Base-by-base conservation (phyloP, 169 alveolate species). In the Theileria annulata region DNA sequence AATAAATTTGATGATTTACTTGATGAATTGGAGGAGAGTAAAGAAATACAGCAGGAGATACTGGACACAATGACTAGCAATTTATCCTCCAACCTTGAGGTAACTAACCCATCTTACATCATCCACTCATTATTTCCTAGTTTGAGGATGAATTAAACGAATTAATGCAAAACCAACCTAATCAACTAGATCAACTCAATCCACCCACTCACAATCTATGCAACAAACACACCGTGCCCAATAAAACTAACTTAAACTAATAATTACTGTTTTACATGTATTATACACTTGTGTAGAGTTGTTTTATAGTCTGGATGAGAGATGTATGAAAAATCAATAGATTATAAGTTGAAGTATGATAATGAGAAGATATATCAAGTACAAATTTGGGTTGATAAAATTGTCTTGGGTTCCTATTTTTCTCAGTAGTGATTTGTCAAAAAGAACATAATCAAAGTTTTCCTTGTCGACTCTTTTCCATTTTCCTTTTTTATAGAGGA, bases 21-120 rank as follows among this genome's bases (percentile, higher is more conserved):
- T 75, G 94, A 90, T 48, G 85, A 87, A 47, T 71, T 90, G 72
- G 92, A 90, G 60, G 94, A 90, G 51, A 85, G 79, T 58, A 82
- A 86, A 58, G 93, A 90, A 30, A 66, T 79, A 12, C 94, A 90
- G 86, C 76, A 54, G 70, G 94, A 90, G 78, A 75, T 90, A 25
- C 69, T 74, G 72, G 93, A 90, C 70, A 88, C 92, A 8, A 69
- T 83, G 85, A 83, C 85, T 2, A 85, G 77, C 54, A 80, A 77
- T 17, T 47, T 81, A 0, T 35, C 88, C 27, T 30, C 56, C 3
- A 71, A 77, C 9, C 37, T 69, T 9, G 85, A 81, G 85, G 87
- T 79, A 64, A 47, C 8, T 25, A 10, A 47, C 58, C 8, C 25
- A 66, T 3, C 12, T 13, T n/a, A 64, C 25, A 66, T 3, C 12